Base-by-base conservation (phyloP, 2,329 filamentous ascomycete genomes). In the Zelopaecilomyces penicillatus region DNA sequence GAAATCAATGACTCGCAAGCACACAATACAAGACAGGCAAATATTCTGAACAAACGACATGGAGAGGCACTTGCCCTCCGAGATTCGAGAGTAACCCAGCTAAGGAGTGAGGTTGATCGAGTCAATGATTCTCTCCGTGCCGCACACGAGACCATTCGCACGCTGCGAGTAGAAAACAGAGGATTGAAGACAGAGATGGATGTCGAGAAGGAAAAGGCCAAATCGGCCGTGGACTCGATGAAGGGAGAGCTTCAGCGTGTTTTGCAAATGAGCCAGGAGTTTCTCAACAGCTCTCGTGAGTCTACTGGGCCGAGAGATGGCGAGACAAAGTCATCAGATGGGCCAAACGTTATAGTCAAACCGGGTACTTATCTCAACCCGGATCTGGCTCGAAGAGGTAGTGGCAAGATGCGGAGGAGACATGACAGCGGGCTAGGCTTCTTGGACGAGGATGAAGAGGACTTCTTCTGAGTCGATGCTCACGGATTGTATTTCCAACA, bases 391-490 rank as follows among this genome's bases (percentile, higher is more conserved):
- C 60, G 60, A 39, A 58, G 57, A 26, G 55, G 55, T 28, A 64
- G 57, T 28, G 65, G 50, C 52, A 75, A 69, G 62, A 64, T 45
- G 12, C 50, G 65, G 47, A 68, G 73, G 47, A 65, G 68, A 46
- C 68, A 71, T 50, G 76, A 80, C 56, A 78, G 74, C 43, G 77
- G 76, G 0, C 54, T 80, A 41, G 75, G 74, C 0, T 63, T 80
- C 27, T 50, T 78, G 56, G 74, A 76, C 29, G 75, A 79, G 54
- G 74, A 77, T 32, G 70, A 71, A 43, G 58, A 65, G 12, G 63
- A 65, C 30, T 53, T 61, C 34, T 62, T 53, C 48, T 49, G 19
- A 19, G 19, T 19, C 19, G 19, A 19, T 19, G 19, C 19, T 19
- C 19, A 19, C 19, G 19, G 19, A 19, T 19, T 19, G 19, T 19